Evolutionary conservation across 1,284 basidiomycete species (phyloP).

Genomic region (Irpex lacteus): DNA sequence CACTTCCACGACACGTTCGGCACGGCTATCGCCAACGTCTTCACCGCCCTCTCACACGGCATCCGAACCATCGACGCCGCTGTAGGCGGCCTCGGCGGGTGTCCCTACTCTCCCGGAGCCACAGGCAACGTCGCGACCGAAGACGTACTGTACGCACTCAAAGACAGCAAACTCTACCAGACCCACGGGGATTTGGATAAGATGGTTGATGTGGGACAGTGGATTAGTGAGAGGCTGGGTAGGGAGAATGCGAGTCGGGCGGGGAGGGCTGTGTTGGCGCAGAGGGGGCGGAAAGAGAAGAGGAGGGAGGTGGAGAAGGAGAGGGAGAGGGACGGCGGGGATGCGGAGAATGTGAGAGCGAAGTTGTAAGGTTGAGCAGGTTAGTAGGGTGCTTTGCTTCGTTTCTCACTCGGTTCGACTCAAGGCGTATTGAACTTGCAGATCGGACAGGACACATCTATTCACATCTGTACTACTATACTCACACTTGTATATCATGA

Average conservation of each 20-base stretch:
- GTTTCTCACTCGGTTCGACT: not conserved
- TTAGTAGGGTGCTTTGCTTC: not conserved
- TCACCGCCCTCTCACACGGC: conserved; percentile 61
- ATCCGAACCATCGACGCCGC: conserved; percentile 73
- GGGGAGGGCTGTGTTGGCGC: conserved; percentile 73
- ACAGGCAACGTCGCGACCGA: conserved; percentile 94
- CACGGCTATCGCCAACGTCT: conserved; percentile 72
- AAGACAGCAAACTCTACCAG: conserved; percentile 59
- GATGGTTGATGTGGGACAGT: conserved; percentile 75
- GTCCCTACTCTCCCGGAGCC: conserved; percentile 93
- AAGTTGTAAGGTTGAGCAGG: conserved; percentile 3
- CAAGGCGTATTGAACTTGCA: too few relatives aligned
- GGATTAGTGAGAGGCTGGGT: conserved; percentile 72
- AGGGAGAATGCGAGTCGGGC: conserved; percentile 78
- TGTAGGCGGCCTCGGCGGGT: conserved; percentile 89
- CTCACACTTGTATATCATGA: too few relatives aligned
- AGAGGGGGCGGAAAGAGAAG: conserved; percentile 35
- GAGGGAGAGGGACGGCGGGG: conserved; percentile 18
- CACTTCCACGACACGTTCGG: conserved; percentile 88
- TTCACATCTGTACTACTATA: too few relatives aligned
- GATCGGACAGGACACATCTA: too few relatives aligned
- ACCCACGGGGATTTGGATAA: conserved; percentile 61
- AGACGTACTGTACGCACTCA: conserved; percentile 84
- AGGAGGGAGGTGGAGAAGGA: conserved; percentile 30
- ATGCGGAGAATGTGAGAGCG: conserved; percentile 6